These are phyloP conservation scores for Aspergillus carlsbadensis DNA, from an alignment of 495 filamentous ascomycete genomes.

Conservation along the genomic window DNA sequence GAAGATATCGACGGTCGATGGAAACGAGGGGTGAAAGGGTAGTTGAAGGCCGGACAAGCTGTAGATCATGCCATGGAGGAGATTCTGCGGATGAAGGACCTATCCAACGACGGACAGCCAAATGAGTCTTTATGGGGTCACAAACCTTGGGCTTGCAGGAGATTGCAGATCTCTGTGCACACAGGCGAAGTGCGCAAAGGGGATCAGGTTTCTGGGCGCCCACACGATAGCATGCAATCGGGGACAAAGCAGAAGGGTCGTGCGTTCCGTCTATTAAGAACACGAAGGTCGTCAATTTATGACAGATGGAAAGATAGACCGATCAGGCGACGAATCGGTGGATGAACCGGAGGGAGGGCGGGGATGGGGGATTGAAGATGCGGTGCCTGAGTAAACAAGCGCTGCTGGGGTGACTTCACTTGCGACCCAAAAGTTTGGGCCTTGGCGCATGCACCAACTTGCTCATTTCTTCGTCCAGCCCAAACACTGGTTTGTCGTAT, in stretches of 20 bases:
- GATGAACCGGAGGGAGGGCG: not conserved
- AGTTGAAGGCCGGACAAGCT: not conserved
- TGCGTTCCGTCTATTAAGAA: not conserved
- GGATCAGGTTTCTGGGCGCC: not conserved
- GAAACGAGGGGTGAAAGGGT: not conserved
- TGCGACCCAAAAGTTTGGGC: conserved; percentile 12
- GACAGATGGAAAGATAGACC: not conserved
- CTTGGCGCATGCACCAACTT: conserved; percentile 9
- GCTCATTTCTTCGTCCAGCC: not conserved
- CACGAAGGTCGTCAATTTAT: no score
- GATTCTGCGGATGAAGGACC: not conserved
- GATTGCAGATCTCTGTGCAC: conserved; percentile 22
- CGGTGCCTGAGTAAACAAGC: conserved; percentile 6
- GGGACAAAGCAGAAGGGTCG: not conserved
- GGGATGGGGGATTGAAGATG: conserved; percentile 3
- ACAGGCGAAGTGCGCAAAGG: conserved; percentile 13
- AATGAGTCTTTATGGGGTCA: conserved; percentile 7
- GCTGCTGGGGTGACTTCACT: conserved; percentile 19
- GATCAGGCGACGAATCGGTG: not conserved
- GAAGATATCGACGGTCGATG: not conserved
- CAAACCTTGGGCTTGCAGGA: conserved; percentile 22
- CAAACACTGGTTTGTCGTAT: no score
- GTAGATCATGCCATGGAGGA: not conserved
- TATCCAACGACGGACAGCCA: not conserved
- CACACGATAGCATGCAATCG: conserved; percentile 11